These are phyloP conservation scores for Jaltomata sinuosa DNA, from an alignment of 257 asterid species.

Conservation along the genomic window DNA sequence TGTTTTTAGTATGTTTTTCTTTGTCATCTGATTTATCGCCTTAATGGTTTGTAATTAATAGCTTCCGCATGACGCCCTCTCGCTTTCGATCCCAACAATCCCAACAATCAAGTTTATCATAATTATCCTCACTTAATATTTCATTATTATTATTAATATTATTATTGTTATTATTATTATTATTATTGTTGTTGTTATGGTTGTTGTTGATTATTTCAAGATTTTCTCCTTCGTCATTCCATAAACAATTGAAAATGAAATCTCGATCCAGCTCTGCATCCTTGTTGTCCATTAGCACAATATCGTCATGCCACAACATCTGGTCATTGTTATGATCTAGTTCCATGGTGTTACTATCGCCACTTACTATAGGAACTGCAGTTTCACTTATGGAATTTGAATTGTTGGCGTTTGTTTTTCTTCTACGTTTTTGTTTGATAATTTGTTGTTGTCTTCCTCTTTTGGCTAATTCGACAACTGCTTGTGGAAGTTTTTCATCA, in stretches of 20 bases:
- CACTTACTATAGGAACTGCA: background rate
- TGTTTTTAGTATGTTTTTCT: no score
- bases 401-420: slow-evolving; percentile 3
- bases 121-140: background rate
- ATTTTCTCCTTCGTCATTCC: background rate
- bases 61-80: no score
- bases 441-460: background rate
- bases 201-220: background rate
- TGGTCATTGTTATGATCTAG: background rate
- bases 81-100: no score
- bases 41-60: no score
- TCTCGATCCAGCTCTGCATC: background rate
- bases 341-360: background rate
- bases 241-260: background rate
- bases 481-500: no score
- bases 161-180: no score
- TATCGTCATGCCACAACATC: slow-evolving; percentile 10
- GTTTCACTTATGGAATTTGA: background rate
- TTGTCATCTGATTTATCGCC: no score
- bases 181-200: background rate
- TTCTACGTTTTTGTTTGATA: slow-evolving; percentile 14
- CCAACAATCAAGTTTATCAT: background rate
- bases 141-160: background rate
- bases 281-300: background rate
- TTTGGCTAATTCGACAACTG: background rate